Conservation (phyloP, 805 yeast species). For the Monosporozyma solicola region DNA sequence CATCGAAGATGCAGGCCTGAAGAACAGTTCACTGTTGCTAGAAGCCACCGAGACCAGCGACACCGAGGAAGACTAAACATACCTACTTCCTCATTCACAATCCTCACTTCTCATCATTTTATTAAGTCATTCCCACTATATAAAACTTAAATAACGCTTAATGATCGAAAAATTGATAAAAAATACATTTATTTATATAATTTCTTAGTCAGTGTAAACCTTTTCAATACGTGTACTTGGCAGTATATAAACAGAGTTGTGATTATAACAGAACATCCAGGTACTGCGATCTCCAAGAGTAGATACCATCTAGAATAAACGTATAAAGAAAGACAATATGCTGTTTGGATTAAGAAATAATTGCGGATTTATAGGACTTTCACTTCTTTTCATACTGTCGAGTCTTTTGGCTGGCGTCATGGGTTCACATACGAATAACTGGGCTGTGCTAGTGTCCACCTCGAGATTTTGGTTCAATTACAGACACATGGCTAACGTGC, state of each 20-base stretch:
- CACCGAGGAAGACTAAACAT: neutral
- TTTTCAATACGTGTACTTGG: neutral
- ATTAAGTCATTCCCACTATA: neutral
- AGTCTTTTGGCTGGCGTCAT: neutral
- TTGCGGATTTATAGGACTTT: neutral
- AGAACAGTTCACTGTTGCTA: slow-evolving; percentile 70
- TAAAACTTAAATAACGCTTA: neutral
- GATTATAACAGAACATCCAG: too few species aligned
- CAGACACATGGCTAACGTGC: slow-evolving; percentile 93
- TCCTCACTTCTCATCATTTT: neutral
- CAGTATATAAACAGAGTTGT: neutral
- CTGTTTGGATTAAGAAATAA: neutral
- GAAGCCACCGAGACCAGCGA: slow-evolving; percentile 32
- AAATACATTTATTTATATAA: neutral
- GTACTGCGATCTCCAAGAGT: too few species aligned
- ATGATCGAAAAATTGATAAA: neutral
- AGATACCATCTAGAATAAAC: neutral
- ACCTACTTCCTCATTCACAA: neutral
- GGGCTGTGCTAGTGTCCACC: slow-evolving; percentile 90
- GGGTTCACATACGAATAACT: slow-evolving; percentile 47
- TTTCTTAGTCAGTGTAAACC: neutral
- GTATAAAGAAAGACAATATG: neutral
- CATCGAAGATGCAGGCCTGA: slow-evolving; percentile 66
- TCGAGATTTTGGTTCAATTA: slow-evolving; percentile 98
- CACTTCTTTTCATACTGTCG: neutral